Percentiles rank a stretch among this genome's conserved stretches.
Conservation (phyloP, 352 stramenopile genomes). For the Phytophthora sojae region DNA sequence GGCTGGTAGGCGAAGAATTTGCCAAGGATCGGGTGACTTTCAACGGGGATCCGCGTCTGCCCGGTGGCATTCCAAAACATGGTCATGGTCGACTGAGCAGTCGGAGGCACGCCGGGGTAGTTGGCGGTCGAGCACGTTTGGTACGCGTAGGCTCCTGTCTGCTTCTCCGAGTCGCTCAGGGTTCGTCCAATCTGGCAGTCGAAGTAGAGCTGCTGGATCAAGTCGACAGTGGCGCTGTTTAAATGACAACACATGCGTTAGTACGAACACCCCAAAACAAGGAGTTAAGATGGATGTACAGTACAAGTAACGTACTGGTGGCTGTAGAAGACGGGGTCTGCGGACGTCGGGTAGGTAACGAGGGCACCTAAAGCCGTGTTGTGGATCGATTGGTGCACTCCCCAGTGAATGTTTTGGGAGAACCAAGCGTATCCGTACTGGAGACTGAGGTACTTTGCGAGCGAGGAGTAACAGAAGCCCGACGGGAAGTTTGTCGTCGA, state of each 20-base stretch:
- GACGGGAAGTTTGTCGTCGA: constrained; percentile 50
- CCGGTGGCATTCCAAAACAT: constrained; percentile 47
- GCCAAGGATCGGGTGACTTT: constrained; percentile 51
- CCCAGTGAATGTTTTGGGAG: constrained; percentile 65
- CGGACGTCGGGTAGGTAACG: constrained; percentile 50
- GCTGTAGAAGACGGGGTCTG: constrained; percentile 80
- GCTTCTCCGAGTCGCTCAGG: constrained; percentile 64
- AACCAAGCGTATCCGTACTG: constrained; percentile 59
- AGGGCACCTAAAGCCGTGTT: constrained; percentile 59
- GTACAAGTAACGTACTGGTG: constrained; percentile 64
- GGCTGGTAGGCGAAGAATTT: constrained; percentile 63
- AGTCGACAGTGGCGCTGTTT: constrained; percentile 53
- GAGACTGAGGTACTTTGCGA: constrained; percentile 53
- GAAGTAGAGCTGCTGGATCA: constrained; percentile 40
- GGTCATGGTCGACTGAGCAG: constrained; percentile 51
- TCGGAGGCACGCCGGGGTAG: constrained; percentile 36
- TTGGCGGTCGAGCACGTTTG: constrained; percentile 43
- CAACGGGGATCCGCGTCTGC: constrained; percentile 36
- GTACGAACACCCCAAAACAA: not conserved
- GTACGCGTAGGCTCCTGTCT: constrained; percentile 58
- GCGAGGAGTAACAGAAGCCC: constrained; percentile 62
- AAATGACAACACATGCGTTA: constrained; percentile 4
- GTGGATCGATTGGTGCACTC: constrained; percentile 76
- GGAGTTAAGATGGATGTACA: not conserved
- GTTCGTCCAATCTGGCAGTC: constrained; percentile 65